A percentile compares a stretch with the other conserved stretches of the same genome.
Conservation (phyloP, 169 alveolate species). For the Theileria annulata region DNA sequence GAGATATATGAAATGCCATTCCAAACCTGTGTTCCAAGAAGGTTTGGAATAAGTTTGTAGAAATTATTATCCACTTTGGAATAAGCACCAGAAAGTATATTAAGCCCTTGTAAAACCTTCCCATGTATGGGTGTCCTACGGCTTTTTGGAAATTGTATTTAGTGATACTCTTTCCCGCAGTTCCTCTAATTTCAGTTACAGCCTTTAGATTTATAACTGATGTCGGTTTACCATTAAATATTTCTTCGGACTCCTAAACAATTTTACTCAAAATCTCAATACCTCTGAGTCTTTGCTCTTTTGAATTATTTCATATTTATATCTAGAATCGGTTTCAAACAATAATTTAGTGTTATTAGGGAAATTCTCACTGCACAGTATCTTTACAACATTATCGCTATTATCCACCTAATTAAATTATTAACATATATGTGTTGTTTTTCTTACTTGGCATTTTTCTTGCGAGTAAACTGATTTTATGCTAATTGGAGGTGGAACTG, state of each 20-base stretch:
- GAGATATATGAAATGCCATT: conserved; percentile 32
- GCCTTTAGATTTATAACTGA: conserved; percentile 19
- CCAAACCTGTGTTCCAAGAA: conserved; percentile 13
- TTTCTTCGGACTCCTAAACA: conserved; percentile 27
- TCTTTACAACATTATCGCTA: neutral
- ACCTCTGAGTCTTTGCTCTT: conserved; percentile 19
- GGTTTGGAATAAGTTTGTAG: conserved; percentile 21
- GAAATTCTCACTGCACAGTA: neutral
- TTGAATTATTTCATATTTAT: conserved; percentile 21
- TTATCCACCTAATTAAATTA: neutral
- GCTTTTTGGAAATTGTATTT: conserved; percentile 18
- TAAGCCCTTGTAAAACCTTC: neutral
- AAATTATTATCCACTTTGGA: conserved; percentile 16
- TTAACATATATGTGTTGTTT: neutral
- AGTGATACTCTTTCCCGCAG: conserved; percentile 25
- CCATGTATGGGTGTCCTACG: neutral
- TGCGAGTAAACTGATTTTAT: conserved; percentile 7
- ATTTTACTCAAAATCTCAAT: neutral
- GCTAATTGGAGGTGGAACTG: conserved; percentile 15
- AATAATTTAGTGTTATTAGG: conserved; percentile 16
- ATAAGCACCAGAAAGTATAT: conserved; percentile 2
- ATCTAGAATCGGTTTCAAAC: conserved; percentile 37
- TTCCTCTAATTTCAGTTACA: conserved; percentile 26
- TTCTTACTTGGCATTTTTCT: conserved; percentile 10
- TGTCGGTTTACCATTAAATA: conserved; percentile 17